phyloP scores from a whole-genome alignment of 2,329 filamentous ascomycete genomes.

The Capronia americana region DNA sequence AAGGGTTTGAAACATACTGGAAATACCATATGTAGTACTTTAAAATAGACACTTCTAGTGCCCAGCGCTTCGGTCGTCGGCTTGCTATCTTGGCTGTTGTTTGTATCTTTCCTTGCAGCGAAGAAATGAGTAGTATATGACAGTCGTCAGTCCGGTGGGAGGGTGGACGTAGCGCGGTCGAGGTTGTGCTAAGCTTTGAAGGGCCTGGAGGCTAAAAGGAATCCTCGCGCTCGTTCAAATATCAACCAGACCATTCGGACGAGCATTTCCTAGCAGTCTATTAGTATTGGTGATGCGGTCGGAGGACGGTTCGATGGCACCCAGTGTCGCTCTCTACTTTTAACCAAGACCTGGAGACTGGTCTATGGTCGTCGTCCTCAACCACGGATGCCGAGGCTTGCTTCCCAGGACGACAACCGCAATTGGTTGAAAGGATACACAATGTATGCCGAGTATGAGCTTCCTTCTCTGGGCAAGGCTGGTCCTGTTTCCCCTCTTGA shows the following conservation, averaged over 20 bases:
- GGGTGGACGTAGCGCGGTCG: not conserved
- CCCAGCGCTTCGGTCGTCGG: not conserved
- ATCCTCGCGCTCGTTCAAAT: not conserved
- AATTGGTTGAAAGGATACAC: not conserved
- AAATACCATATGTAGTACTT: not conserved
- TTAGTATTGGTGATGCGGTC: too few species aligned
- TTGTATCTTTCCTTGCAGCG: not conserved
- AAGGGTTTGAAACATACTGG: too few species aligned
- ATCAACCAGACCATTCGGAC: too few species aligned
- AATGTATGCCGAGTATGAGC: not conserved
- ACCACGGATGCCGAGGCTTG: not conserved
- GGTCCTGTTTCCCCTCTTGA: slow-evolving; percentile 1
- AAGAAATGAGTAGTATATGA: not conserved
- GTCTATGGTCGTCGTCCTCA: too few species aligned
- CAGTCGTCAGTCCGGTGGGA: not conserved
- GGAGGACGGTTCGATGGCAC: too few species aligned
- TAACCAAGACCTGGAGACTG: too few species aligned
- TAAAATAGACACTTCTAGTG: not conserved
- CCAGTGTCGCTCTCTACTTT: too few species aligned
- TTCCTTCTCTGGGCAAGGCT: not conserved
- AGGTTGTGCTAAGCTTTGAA: not conserved
- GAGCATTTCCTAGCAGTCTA: too few species aligned
- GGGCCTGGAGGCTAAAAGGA: not conserved
- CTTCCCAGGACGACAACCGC: not conserved
- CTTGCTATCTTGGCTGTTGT: not conserved